Conservation (phyloP, 371 early-diverging fungal species). For the Syncephalis plumigaleata region DNA sequence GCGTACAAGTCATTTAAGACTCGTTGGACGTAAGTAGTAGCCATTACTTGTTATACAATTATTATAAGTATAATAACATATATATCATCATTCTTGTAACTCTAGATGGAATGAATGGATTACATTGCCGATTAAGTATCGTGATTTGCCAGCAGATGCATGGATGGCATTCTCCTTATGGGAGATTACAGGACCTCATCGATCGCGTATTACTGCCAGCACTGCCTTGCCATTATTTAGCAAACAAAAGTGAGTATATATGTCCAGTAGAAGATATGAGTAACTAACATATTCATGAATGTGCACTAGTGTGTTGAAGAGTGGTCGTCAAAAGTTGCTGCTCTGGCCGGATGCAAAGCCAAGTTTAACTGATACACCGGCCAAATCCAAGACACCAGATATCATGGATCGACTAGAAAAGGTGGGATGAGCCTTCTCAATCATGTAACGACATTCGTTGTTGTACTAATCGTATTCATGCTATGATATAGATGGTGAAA, state of each 20-base stretch:
- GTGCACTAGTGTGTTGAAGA: conserved; percentile 40
- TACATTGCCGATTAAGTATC: conserved; percentile 64
- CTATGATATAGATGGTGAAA: conserved; percentile 42
- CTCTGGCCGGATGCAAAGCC: conserved; percentile 50
- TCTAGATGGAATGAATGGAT: conserved; percentile 85
- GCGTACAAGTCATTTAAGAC: conserved; percentile 35
- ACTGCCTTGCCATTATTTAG: conserved; percentile 63
- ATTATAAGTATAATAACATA: no score
- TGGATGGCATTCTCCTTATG: conserved; percentile 62
- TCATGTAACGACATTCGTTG: not conserved
- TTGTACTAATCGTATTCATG: not conserved
- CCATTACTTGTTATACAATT: no score
- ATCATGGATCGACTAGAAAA: conserved; percentile 81
- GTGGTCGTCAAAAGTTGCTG: conserved; percentile 62
- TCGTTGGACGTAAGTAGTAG: conserved; percentile 22
- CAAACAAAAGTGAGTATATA: conserved; percentile 42
- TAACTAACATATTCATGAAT: not conserved
- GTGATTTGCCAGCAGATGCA: conserved; percentile 60
- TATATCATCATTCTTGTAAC: no score
- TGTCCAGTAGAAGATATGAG: not conserved
- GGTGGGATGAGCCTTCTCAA: conserved; percentile 14
- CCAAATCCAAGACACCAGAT: conserved; percentile 26
- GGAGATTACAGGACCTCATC: conserved; percentile 59
- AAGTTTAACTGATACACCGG: conserved; percentile 33
- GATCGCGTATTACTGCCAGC: conserved; percentile 51